Evolutionary conservation across 208 protist genomes (phyloP), one percentile per base, ranked within the genome.

Genomic region (Vickermania spadyakhi): DNA sequence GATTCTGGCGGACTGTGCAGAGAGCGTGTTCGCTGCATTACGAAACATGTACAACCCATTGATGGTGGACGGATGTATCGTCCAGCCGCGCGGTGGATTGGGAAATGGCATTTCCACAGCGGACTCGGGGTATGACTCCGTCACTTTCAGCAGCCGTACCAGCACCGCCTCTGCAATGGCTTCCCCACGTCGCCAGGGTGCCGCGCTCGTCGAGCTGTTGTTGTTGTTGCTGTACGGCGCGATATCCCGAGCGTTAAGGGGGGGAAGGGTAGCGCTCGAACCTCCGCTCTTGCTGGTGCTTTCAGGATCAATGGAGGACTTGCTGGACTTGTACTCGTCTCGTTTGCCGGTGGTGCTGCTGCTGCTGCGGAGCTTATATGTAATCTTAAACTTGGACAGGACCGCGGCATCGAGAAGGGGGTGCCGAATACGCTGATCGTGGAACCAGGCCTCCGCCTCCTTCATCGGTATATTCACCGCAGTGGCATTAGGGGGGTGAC

Each of bases 391-490:
- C 52, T 85, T 45, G 26, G 73, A 71, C 53, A 87, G 67, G 21
- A 70, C 63, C 4, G 86, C 75, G 41, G 81, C 57, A 53, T 94
- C 86, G 5, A 94, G 66, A 7, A 71, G 75, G 27, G 73, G 65
- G 57, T 78, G 42, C 53, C 86, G 83, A 30, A 62, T 66, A 3
- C 83, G 80, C 71, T 94, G 86, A 52, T 91, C 81, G 5, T 49
- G 51, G 2, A 81, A 60, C 84, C 86, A 94, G 28, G 49, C 58
- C 25, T 81, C 63, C 18, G 68, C 76, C 22, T 58, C 49, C 45
- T 70, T 64, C 52, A 58, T 25, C 25, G 64, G 5, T 52, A 23
- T 63, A 31, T 60, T 4, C 25, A 27, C 13, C 18, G 41, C 41
- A 21, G 13, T 11, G 18, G 11, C 41, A n/a, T n/a, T n/a, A n/a